A percentile compares a stretch with the other conserved stretches of the same genome.
phyloP scores from a whole-genome alignment of 108 stramenopile species.

The Hondaea fermentalgiana region DNA sequence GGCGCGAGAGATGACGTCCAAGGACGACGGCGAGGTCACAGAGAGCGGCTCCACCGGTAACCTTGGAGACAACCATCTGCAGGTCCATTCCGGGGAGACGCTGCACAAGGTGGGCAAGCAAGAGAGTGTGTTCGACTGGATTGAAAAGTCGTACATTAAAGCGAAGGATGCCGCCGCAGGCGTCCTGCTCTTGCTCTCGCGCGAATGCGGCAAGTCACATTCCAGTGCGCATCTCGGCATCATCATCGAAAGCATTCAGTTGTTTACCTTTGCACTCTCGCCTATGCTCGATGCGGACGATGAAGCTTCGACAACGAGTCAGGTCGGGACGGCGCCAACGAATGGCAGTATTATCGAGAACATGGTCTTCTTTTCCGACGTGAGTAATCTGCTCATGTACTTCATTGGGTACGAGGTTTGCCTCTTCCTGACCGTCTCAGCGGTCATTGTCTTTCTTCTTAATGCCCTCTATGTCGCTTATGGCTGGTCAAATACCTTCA shows the following conservation, averaged over 20 bases:
- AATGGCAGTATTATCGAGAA: background rate
- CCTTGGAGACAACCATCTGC: background rate
- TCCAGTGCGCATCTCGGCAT: background rate
- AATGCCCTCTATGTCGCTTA: background rate
- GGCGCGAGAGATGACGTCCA: too few species aligned
- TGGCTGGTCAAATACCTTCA: background rate
- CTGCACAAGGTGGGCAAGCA: background rate
- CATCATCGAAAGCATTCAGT: background rate
- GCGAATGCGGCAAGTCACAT: background rate
- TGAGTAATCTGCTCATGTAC: background rate
- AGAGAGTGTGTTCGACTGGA: background rate
- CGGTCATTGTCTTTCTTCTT: background rate
- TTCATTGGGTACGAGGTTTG: background rate
- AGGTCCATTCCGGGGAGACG: background rate
- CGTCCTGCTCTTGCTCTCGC: background rate
- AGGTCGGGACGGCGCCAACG: background rate
- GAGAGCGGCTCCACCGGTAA: background rate
- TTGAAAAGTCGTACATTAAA: background rate
- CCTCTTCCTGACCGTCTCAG: background rate
- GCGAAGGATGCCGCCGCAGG: background rate
- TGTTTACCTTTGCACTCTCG: background rate
- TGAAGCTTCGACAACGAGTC: background rate
- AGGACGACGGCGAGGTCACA: too few species aligned
- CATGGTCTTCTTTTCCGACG: background rate
- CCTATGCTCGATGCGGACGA: background rate